phyloP scores from a whole-genome alignment of 148 eudicot genomes.

The Nyssa sinensis region DNA sequence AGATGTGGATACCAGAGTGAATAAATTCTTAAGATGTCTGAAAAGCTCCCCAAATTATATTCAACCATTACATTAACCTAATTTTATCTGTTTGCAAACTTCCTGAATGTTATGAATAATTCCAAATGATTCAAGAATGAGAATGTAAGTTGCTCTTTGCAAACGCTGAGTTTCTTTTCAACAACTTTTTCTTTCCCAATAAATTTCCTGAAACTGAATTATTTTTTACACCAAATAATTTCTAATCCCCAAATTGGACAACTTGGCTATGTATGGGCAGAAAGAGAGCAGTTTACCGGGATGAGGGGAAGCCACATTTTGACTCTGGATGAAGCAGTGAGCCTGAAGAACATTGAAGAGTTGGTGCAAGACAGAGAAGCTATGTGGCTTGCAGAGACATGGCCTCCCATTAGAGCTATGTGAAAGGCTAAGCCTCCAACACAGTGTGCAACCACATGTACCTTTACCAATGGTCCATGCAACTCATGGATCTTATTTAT shows the following conservation, averaged over 20 bases:
- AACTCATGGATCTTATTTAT: constrained; percentile 15
- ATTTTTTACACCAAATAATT: neutral
- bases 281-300: constrained; percentile 20
- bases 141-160: neutral
- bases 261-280: neutral
- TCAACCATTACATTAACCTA: too few relatives aligned
- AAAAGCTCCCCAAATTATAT: too few relatives aligned
- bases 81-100: too few relatives aligned
- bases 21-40: too few relatives aligned
- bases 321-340: constrained; percentile 26
- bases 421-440: constrained; percentile 36
- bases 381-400: constrained; percentile 27
- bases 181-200: too few relatives aligned
- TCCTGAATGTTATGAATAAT: too few relatives aligned
- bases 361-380: constrained; percentile 39
- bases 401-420: constrained; percentile 41
- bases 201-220: too few relatives aligned
- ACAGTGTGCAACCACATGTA: constrained; percentile 42
- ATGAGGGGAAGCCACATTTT: constrained; percentile 46
- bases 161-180: too few relatives aligned
- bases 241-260: neutral
- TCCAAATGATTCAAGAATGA: too few relatives aligned
- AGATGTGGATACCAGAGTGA: neutral
- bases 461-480: constrained; percentile 21
- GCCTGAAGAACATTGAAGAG: constrained; percentile 37